Conservation (phyloP, 202 grass and related monocot species). For the Digitaria exilis region DNA sequence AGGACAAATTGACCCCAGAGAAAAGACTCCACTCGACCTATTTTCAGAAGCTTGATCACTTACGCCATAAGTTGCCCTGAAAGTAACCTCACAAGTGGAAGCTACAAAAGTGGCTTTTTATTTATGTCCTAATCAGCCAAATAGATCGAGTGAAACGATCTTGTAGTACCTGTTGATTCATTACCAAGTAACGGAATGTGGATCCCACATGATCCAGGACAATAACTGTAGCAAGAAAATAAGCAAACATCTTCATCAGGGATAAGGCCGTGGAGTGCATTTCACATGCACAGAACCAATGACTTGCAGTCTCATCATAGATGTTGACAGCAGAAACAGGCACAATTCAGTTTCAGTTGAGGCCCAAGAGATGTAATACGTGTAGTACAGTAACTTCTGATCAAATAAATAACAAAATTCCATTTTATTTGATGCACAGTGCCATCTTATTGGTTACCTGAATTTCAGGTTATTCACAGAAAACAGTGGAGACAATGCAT, state of each 20-base stretch:
- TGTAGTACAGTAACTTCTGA: background rate
- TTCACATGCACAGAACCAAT: slow-evolving; percentile 3
- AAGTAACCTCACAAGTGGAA: slow-evolving; percentile 17
- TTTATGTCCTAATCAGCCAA: background rate
- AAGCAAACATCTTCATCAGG: background rate
- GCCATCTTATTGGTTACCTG: slow-evolving; percentile 30
- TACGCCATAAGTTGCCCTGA: slow-evolving; percentile 35
- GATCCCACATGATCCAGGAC: background rate
- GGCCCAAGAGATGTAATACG: too few relatives aligned
- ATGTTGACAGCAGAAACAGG: background rate
- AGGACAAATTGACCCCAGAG: slow-evolving; percentile 27
- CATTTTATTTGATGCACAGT: slow-evolving; percentile 33
- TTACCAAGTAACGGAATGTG: background rate
- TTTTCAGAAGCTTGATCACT: slow-evolving; percentile 26
- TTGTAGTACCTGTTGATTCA: background rate
- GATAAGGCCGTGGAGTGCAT: background rate
- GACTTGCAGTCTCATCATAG: background rate
- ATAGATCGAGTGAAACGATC: background rate
- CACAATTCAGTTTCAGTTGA: background rate
- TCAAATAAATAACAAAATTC: slow-evolving; percentile 3
- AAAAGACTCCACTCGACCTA: background rate
- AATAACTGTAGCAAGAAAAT: background rate
- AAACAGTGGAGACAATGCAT: slow-evolving; percentile 22
- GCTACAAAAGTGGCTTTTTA: background rate
- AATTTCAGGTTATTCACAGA: slow-evolving; percentile 50